Evolutionary conservation across 768 basidiomycete species (phyloP), one percentile per base, ranked within the genome.

Genomic region (Suillus americanus): DNA sequence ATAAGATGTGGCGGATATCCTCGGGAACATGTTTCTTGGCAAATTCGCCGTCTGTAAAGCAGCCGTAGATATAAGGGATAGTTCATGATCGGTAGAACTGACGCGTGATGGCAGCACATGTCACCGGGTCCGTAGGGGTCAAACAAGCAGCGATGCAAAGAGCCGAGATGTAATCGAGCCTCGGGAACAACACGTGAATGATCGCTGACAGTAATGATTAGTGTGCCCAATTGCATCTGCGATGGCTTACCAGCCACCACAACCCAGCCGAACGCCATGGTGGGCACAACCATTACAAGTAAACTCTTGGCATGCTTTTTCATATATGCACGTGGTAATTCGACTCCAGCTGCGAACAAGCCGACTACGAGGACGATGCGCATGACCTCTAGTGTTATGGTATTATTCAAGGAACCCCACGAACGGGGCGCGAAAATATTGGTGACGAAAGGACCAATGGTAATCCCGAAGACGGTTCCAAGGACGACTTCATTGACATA

Each of bases 401-500:
- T 81, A 41, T 77, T 77, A 38, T 79, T 71, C 18, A 75, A 69
- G 3, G 72, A 38, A 30, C 83, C 84, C 95, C 95, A 97, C 2
- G 81, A 80, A 7, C 89, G 83, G 8, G 95, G 95, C 68, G 94
- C 79, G 75, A 96, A 92, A 8, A 90, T 77, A 38, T 84, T 82
- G 28, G 86, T 84, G 57, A 81, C 85, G 65, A 92, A 82, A 8
- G 94, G 95, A 3, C 94, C 92, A 60, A 91, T 83, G 56, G 86
- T 38, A 4, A 82, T 67, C 2, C 82, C 80, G 64, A 88, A 89
- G 0, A 82, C 82, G 0, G 95, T 95, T 3, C 94, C 95, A 30
- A 97, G 87, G 38, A 96, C 89, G 41, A 97, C 95, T 81, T 99
- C 97, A 69, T 95, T 97, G 68, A 97, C 85, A 71, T 90, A 97